phyloP scores from a whole-genome alignment of 106 monocot species.

The Posidonia australis region DNA sequence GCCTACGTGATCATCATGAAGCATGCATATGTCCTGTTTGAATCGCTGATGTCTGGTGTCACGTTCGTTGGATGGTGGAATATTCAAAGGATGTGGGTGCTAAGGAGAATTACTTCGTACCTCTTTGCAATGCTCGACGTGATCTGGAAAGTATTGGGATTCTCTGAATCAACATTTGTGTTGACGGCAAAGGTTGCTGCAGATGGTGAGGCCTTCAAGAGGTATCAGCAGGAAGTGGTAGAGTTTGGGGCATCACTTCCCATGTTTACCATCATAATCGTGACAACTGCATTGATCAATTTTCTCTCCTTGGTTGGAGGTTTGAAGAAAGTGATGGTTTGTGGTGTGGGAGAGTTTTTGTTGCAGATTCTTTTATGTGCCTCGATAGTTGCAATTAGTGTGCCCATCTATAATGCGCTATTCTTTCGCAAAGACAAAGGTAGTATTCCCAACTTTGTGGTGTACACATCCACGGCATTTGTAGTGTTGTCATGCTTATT shows the following conservation, averaged over 20 bases:
- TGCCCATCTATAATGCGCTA: not conserved
- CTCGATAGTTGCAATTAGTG: not conserved
- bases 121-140: not conserved
- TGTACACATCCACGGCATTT: not conserved
- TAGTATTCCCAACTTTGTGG: not conserved
- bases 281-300: not conserved
- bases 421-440: not conserved
- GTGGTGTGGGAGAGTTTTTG: not conserved
- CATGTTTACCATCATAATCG: not conserved
- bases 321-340: slow-evolving; percentile 4
- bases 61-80: not conserved
- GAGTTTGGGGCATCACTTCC: not conserved
- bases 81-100: not conserved
- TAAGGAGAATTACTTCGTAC: not conserved
- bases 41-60: not conserved
- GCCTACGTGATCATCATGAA: not conserved
- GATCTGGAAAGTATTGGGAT: not conserved
- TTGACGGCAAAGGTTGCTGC: not conserved
- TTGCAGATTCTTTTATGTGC: not conserved
- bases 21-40: not conserved
- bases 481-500: not conserved
- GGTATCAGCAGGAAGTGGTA: not conserved
- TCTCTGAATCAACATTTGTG: not conserved
- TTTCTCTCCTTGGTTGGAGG: slow-evolving; percentile 7
- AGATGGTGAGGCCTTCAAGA: not conserved